These are phyloP conservation scores for Claviceps digitariae DNA, from an alignment of 2,329 filamentous ascomycete species.

Conservation along the genomic window DNA sequence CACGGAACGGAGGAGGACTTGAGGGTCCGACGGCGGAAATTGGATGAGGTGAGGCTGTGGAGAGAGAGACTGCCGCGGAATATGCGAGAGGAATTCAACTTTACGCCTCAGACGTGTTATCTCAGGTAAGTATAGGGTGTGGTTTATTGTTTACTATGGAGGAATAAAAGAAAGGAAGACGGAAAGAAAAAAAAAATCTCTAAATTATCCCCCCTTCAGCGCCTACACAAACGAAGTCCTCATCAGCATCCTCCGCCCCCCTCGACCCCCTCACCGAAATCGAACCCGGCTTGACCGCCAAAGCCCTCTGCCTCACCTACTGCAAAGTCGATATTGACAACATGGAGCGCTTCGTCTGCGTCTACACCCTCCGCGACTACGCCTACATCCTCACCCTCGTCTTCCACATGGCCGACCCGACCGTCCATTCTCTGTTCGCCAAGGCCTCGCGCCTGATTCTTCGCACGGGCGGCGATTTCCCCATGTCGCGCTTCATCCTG, in stretches of 20 bases:
- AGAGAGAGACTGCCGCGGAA: slow-evolving; percentile 3
- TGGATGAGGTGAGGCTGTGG: slow-evolving; percentile 4
- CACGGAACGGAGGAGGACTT: slow-evolving; percentile 5
- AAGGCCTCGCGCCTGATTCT: slow-evolving; percentile 5
- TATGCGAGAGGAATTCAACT: slow-evolving; percentile 8
- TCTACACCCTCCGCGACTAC: slow-evolving; percentile 6
- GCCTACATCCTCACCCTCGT: slow-evolving; percentile 7
- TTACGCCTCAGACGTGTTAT: slow-evolving; percentile 8
- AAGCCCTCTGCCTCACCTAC: slow-evolving; percentile 5
- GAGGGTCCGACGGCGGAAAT: neutral
- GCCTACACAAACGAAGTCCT: slow-evolving; percentile 7
- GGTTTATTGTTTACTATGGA: too few relatives aligned
- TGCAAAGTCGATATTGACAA: slow-evolving; percentile 4
- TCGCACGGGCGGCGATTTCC: slow-evolving; percentile 4
- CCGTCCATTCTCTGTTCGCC: slow-evolving; percentile 5
- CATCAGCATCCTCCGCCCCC: slow-evolving; percentile 6
- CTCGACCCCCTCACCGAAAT: slow-evolving; percentile 4
- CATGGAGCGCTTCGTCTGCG: slow-evolving; percentile 5
- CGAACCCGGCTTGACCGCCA: slow-evolving; percentile 4
- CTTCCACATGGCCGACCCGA: slow-evolving; percentile 4
- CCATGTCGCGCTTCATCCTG: slow-evolving; percentile 7
- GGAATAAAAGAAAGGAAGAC: neutral
- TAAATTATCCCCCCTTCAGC: neutral
- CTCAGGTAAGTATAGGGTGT: slow-evolving; percentile 7
- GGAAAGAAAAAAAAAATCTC: neutral